phyloP scores from a whole-genome alignment of 2,329 filamentous ascomycete species.

The Ceratocystis diversiconidia region DNA sequence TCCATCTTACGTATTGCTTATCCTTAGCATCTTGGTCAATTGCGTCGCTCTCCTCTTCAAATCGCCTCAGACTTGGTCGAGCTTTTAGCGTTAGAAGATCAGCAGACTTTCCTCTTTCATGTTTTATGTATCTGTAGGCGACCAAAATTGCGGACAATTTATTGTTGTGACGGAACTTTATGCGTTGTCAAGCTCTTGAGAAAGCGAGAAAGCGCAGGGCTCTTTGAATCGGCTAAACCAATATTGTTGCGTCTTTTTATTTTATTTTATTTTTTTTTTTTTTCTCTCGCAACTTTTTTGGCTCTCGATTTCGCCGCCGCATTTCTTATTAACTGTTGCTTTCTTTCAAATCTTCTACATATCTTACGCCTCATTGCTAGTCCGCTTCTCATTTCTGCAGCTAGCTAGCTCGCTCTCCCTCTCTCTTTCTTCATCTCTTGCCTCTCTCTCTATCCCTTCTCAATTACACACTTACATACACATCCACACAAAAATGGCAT shows the following conservation, averaged over 20 bases:
- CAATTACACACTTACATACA: background rate
- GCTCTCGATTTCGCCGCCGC: too few species aligned
- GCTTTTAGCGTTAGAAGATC: background rate
- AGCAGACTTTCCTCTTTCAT: background rate
- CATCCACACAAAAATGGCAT: slow-evolving; percentile 26
- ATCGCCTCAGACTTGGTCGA: too few species aligned
- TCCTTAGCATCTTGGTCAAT: too few species aligned
- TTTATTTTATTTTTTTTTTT: background rate
- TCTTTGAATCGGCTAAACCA: too few species aligned
- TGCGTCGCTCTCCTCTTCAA: too few species aligned
- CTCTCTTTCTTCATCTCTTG: background rate
- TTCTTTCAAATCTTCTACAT: too few species aligned
- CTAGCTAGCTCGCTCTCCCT: too few species aligned
- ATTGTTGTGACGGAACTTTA: background rate
- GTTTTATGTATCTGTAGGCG: background rate
- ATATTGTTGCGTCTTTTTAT: background rate
- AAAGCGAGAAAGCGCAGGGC: too few species aligned
- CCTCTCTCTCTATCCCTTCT: background rate
- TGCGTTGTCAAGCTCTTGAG: background rate
- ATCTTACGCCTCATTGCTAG: too few species aligned
- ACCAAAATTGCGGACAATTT: background rate
- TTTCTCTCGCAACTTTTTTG: background rate
- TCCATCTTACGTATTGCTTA: too few species aligned
- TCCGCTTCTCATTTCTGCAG: too few species aligned
- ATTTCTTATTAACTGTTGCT: too few species aligned